phyloP scores from a whole-genome alignment of 371 early-diverging fungal species.

The Aphelidium insulamus region DNA sequence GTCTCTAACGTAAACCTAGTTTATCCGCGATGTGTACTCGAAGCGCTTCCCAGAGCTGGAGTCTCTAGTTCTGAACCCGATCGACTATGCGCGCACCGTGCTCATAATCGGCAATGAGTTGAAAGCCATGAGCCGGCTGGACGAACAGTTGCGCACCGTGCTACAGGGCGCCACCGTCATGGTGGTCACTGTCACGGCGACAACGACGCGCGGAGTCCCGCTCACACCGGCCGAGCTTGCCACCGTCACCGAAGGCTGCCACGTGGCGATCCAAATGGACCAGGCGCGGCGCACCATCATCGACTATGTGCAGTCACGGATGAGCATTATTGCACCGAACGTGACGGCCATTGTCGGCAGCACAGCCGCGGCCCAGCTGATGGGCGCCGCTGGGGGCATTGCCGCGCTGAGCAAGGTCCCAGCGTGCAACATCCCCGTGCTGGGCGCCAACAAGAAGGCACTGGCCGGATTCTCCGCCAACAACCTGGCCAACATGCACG shows the following conservation, averaged over 20 bases:
- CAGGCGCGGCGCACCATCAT: slow-evolving; percentile 46
- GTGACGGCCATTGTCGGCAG: slow-evolving; percentile 68
- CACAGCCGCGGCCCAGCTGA: slow-evolving; percentile 67
- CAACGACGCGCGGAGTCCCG: slow-evolving; percentile 49
- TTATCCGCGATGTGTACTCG: slow-evolving; percentile 69
- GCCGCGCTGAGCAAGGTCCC: slow-evolving; percentile 69
- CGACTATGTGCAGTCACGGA: slow-evolving; percentile 72
- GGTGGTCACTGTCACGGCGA: slow-evolving; percentile 78
- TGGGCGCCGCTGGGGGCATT: slow-evolving; percentile 80
- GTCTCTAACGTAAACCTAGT: slow-evolving; percentile 18
- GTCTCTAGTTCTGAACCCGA: slow-evolving; percentile 53
- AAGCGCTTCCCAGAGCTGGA: slow-evolving; percentile 77
- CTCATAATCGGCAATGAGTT: slow-evolving; percentile 54
- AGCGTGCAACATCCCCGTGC: slow-evolving; percentile 60
- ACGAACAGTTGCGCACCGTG: slow-evolving; percentile 39
- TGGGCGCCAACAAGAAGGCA: slow-evolving; percentile 31
- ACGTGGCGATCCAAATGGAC: slow-evolving; percentile 50
- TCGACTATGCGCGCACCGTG: slow-evolving; percentile 74
- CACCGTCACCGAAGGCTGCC: slow-evolving; percentile 55
- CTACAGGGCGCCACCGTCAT: slow-evolving; percentile 67
- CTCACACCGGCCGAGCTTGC: slow-evolving; percentile 32
- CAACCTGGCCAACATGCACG: slow-evolving; percentile 41
- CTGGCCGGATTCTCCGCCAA: slow-evolving; percentile 59
- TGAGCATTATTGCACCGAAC: slow-evolving; percentile 85
- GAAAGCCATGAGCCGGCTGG: slow-evolving; percentile 38